These are phyloP conservation scores for Cokeromyces recurvatus DNA, from an alignment of 371 early-diverging fungal genomes.

Conservation along the genomic window DNA sequence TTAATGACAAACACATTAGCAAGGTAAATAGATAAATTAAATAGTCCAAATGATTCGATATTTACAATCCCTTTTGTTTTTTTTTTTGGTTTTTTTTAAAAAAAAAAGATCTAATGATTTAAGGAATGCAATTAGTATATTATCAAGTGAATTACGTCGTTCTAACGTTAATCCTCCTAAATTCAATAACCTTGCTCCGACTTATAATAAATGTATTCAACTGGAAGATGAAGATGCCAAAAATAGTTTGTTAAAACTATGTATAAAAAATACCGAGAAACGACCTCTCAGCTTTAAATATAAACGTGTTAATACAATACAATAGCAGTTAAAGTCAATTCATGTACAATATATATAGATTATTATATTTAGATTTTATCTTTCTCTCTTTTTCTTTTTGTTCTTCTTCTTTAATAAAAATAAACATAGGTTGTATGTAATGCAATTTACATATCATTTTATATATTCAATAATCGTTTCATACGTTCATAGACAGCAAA, in stretches of 20 bases:
- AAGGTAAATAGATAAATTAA: too few species aligned
- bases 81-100: too few species aligned
- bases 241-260: slow-evolving; percentile 34
- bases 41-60: too few species aligned
- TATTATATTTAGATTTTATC: too few species aligned
- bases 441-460: too few species aligned
- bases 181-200: slow-evolving; percentile 40
- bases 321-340: too few species aligned
- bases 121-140: slow-evolving; percentile 25
- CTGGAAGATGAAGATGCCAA: slow-evolving; percentile 45
- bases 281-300: slow-evolving; percentile 7
- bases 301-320: slow-evolving; percentile 14
- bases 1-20: slow-evolving; percentile 43
- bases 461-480: slow-evolving; percentile 41
- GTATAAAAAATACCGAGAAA: slow-evolving; percentile 14
- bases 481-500: slow-evolving; percentile 81
- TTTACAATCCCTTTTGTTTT: too few species aligned
- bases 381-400: too few species aligned
- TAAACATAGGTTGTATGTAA: too few species aligned
- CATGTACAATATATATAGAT: too few species aligned
- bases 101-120: slow-evolving; percentile 30
- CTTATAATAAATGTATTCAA: slow-evolving; percentile 54
- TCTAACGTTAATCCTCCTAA: slow-evolving; percentile 21
- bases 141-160: slow-evolving; percentile 23
- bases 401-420: too few species aligned